Conservation (phyloP, 2,329 filamentous ascomycete genomes). For the Paracorniculantispora psalliotae region DNA sequence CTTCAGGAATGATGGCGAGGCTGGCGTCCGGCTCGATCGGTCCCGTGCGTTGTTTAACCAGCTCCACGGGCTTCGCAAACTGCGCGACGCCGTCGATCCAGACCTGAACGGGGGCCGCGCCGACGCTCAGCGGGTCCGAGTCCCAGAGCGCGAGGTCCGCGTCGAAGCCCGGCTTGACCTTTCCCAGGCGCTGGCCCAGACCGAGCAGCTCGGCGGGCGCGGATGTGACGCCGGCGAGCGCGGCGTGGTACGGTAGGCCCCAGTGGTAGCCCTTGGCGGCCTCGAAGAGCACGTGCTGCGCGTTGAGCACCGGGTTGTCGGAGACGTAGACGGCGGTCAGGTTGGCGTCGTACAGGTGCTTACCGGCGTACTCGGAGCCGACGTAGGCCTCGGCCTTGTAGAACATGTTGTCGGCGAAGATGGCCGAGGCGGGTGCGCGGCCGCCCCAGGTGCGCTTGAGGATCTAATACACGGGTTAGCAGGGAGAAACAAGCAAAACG, state of each 20-base stretch:
- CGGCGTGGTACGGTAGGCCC: slow-evolving; percentile 56
- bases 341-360: slow-evolving; percentile 59
- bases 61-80: slow-evolving; percentile 48
- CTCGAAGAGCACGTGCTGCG: slow-evolving; percentile 64
- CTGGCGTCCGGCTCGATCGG: slow-evolving; percentile 36
- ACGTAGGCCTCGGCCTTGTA: slow-evolving; percentile 65
- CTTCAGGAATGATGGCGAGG: slow-evolving; percentile 38
- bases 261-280: slow-evolving; percentile 56
- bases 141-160: slow-evolving; percentile 61
- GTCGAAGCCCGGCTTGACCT: slow-evolving; percentile 57
- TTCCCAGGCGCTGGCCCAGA: slow-evolving; percentile 53
- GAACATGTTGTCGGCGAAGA: slow-evolving; percentile 69
- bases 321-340: slow-evolving; percentile 65
- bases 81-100: slow-evolving; percentile 60
- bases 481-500: background rate
- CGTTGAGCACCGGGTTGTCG: slow-evolving; percentile 65
- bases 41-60: slow-evolving; percentile 42
- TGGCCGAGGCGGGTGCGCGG: slow-evolving; percentile 50
- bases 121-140: slow-evolving; percentile 55
- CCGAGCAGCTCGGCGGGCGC: slow-evolving; percentile 55
- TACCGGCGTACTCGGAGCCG: slow-evolving; percentile 61
- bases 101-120: slow-evolving; percentile 55
- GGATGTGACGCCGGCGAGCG: slow-evolving; percentile 53
- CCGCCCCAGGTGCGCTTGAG: slow-evolving; percentile 53
- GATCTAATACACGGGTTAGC: slow-evolving; percentile 34